phyloP scores from a whole-genome alignment of 192 early-diverging fungal genomes.

The Backusella liffmaniae region DNA sequence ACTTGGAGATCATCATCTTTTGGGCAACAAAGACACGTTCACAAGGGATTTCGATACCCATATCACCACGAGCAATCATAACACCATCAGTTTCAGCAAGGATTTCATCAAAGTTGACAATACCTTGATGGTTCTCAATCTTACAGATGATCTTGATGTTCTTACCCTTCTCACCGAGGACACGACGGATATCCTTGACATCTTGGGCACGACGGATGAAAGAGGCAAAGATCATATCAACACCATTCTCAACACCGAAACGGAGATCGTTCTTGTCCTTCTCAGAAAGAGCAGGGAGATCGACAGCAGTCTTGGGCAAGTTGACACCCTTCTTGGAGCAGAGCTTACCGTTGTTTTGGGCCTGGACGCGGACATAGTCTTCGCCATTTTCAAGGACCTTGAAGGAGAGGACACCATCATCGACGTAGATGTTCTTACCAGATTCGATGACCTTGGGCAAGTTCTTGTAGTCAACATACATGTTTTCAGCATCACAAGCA shows the following conservation, averaged over 20 bases:
- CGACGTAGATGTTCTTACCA: constrained; percentile 78
- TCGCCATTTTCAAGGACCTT: constrained; percentile 72
- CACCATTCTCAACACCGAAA: constrained; percentile 87
- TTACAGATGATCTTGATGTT: constrained; percentile 94
- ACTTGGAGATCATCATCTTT: constrained; percentile 97
- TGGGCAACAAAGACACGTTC: constrained; percentile 85
- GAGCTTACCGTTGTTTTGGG: constrained; percentile 77
- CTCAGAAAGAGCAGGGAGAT: constrained; percentile 86
- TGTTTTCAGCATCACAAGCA: constrained; percentile 49
- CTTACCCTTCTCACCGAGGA: constrained; percentile 73
- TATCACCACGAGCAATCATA: constrained; percentile 95
- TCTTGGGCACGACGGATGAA: constrained; percentile 91
- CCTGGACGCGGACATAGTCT: constrained; percentile 55
- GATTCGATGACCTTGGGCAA: constrained; percentile 64
- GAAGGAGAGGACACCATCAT: constrained; percentile 94
- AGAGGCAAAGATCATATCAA: constrained; percentile 93
- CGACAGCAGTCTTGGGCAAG: constrained; percentile 80
- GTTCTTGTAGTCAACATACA: constrained; percentile 79
- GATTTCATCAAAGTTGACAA: constrained; percentile 95
- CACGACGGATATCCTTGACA: constrained; percentile 82
- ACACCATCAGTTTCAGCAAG: constrained; percentile 87
- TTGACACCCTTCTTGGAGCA: constrained; percentile 93
- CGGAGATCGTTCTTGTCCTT: constrained; percentile 86
- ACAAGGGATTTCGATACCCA: constrained; percentile 94
- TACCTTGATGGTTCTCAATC: constrained; percentile 93